Base-by-base conservation (phyloP, 805 yeast species). In the Metschnikowia gruessii region DNA sequence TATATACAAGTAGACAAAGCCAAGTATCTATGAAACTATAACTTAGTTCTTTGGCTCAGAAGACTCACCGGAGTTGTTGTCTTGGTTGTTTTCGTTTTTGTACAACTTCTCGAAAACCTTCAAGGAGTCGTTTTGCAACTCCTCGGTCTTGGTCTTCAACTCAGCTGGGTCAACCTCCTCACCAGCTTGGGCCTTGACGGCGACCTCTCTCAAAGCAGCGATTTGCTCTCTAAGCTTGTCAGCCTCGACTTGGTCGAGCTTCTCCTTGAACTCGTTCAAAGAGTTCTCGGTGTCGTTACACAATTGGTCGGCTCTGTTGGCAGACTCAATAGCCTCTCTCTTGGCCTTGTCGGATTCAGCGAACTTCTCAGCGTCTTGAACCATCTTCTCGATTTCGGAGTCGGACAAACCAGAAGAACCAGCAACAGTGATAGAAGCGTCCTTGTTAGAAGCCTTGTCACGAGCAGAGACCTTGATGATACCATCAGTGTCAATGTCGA, bases 401-500 rank as follows among this genome's bases (percentile, higher is more conserved):
- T 89, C 94, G 56, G 91, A 83, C 68, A 90, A 76, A 70, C 97
- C 97, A 39, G 96, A 87, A 48, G 96, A 87, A 58, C 96, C 97
- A 57, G 96, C 96, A 55, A 90, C 97, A 42, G 97, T 90, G 73
- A 90, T 91, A 51, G 96, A 87, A 48, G 96, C 90, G 59, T 87
- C 91, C 81, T 90, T 90, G 77, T 85, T 87, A 55, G 95, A 82
- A 55, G 91, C 94, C 80, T 89, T 87, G 76, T 90, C 97, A 62
- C 84, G 83, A 46, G 97, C 97, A 69, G 88, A 82, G 49, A 90
- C 97, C 78, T 90, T 91, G 77, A 90, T 89, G 69, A 90, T 91
- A 64, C 97, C 97, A 73, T 90, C 97, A 56, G 97, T 95, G 71
- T 90, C 97, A 66, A 90, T 87, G 74, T 91, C 97, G 69, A 90